These are phyloP conservation scores for Annulohypoxylon nitens DNA, from an alignment of 495 filamentous ascomycete genomes.

Conservation along the genomic window DNA sequence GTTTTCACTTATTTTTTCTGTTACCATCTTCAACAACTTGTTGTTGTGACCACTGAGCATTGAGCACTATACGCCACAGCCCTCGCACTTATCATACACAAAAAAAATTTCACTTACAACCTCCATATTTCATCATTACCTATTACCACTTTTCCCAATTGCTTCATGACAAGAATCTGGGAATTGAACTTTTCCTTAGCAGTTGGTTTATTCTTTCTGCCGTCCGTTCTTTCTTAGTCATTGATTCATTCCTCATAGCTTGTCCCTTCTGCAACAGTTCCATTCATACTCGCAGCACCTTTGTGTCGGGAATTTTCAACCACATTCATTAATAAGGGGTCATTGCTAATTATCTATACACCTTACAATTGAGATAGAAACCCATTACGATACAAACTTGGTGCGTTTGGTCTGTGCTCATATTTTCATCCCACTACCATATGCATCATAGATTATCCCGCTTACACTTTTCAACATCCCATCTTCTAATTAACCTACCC, in stretches of 20 bases:
- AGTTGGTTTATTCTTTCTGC: neutral
- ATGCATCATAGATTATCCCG: conserved; percentile 23
- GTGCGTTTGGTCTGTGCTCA: neutral
- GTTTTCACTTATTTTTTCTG: neutral
- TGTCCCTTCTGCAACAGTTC: neutral
- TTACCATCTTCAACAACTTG: neutral
- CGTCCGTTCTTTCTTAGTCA: neutral
- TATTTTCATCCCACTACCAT: neutral
- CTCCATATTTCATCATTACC: neutral
- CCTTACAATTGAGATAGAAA: neutral
- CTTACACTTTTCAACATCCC: conserved; percentile 32
- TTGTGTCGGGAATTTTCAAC: neutral
- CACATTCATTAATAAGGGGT: neutral
- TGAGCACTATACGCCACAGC: neutral
- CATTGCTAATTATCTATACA: neutral
- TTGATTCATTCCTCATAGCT: neutral
- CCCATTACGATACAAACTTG: neutral
- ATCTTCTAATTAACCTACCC: conserved; percentile 4
- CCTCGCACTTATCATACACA: neutral
- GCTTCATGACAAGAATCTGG: neutral
- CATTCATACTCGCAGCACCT: neutral
- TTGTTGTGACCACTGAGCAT: neutral
- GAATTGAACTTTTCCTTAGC: neutral
- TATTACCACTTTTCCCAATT: neutral
- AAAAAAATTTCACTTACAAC: neutral